Evolutionary conservation across 2,329 filamentous ascomycete species (phyloP).

Genomic region (Fusarium sp.): DNA sequence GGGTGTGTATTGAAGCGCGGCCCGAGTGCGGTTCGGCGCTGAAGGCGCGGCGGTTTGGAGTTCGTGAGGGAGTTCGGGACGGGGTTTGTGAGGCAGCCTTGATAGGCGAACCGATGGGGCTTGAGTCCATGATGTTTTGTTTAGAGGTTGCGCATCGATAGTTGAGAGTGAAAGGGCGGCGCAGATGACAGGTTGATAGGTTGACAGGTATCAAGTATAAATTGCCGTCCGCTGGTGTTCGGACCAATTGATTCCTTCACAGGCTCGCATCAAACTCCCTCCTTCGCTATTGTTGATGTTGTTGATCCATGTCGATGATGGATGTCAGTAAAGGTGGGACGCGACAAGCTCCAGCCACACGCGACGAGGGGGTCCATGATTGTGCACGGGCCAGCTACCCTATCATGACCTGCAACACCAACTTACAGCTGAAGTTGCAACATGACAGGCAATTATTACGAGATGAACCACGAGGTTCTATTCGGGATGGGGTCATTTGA

Average conservation of each 20-base stretch:
- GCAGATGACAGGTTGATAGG: not conserved
- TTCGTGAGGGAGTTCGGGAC: conserved; percentile 37
- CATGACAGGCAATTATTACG: not conserved
- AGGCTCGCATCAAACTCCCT: not conserved
- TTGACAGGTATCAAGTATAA: not conserved
- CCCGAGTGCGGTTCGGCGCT: conserved; percentile 53
- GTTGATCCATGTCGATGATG: conserved; percentile 33
- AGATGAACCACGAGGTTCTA: not conserved
- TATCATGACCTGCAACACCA: not conserved
- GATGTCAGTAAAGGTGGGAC: conserved; percentile 22
- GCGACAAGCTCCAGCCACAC: conserved; percentile 23
- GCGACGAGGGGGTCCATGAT: conserved; percentile 16
- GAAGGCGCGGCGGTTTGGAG: conserved; percentile 43
- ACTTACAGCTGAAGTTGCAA: not conserved
- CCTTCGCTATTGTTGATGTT: conserved; percentile 18
- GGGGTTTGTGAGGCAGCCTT: conserved; percentile 24
- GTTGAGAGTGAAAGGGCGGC: not conserved
- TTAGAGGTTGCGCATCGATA: conserved; percentile 11
- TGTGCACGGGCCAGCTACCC: conserved; percentile 24
- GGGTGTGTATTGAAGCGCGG: conserved; percentile 55
- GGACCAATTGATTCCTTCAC: not conserved
- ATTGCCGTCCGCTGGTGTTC: not conserved
- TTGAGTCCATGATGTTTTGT: conserved; percentile 30
- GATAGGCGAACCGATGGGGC: conserved; percentile 20
- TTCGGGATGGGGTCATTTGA: not conserved